Conservation (phyloP, 257 asterid species). For the Solanum chilense region DNA sequence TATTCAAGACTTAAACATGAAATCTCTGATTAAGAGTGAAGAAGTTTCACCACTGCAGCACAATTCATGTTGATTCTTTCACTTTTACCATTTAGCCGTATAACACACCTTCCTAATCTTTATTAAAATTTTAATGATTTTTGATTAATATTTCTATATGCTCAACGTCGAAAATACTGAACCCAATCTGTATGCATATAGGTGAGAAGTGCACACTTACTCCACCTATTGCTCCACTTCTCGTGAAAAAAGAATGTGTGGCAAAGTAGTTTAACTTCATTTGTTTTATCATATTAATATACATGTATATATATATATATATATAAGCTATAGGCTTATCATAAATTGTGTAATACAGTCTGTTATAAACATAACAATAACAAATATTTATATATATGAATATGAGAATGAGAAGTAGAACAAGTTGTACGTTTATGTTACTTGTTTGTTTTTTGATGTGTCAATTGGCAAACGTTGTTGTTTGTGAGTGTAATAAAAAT, state of each 20-base stretch:
- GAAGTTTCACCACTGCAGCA: no score
- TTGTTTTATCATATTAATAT: background rate
- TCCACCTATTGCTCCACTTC: background rate
- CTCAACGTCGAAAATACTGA: background rate
- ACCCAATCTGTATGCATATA: no score
- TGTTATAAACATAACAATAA: background rate
- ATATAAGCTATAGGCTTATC: background rate
- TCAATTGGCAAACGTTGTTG: constrained; percentile 1
- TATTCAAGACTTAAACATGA: background rate
- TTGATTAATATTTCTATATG: background rate
- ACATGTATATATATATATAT: no score
- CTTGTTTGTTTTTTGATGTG: background rate
- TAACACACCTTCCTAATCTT: background rate
- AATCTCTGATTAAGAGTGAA: background rate
- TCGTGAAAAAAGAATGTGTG: background rate
- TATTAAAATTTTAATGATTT: background rate
- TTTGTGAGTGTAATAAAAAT: constrained; percentile 9
- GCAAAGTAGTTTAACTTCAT: background rate
- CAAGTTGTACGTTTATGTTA: background rate
- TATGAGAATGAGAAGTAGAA: background rate
- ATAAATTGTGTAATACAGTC: background rate
- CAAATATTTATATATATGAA: background rate
- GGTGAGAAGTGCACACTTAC: no score
- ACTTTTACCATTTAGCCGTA: background rate
- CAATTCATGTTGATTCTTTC: background rate